Base-by-base conservation (phyloP, 805 yeast species). In the Metschnikowia chrysomelidarum region DNA sequence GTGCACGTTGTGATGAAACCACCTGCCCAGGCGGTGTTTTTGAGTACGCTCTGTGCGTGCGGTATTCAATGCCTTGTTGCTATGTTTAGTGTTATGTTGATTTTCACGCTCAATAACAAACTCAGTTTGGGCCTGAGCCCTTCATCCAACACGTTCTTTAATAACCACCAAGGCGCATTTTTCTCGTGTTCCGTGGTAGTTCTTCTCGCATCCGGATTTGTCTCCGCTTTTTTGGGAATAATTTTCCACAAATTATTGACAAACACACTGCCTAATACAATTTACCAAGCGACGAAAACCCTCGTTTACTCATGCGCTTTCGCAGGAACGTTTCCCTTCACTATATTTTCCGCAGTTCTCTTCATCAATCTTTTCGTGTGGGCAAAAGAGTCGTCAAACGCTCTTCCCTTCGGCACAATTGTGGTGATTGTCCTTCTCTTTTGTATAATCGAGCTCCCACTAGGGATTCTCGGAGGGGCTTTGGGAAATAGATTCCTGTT, bases 391-490 rank as follows among this genome's bases (percentile, higher is more conserved):
- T 79, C 93, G 0, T 79, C 93, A 0, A 67, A 73, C 32, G 88
- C 91, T 0, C 64, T 86, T 27, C 95, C 95, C 10, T 82, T 87
- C 47, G 82, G 87, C 5, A 81, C 94, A 0, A 71, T 87, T 14
- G 59, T 82, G 6, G 70, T 76, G 1, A 56, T 87, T 27, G 56
- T 83, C n/a, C 44, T 71, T 7, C 57, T 80, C 33, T 82, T 85
- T 57, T 67, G 81, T 27, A 50, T 81, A 10, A 56, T 84, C n/a
- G 84, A 85, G 48, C 67, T 85, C 8, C 95, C 95, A 2, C 63
- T 87, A 34, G 82, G 89, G 7, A 41, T 84, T 8, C 42, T 82
- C 26, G 96, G 95, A n/a, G 91, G 87, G 2, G 59, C 62, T 19
- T 45, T 71, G 33, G 73, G 76, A 5, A 76, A 77, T 49, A 50